Percentiles rank a stretch among this genome's conserved stretches.
Evolutionary conservation across 2,329 filamentous ascomycete genomes (phyloP).

Genomic region (Verticillium alfalfae): DNA sequence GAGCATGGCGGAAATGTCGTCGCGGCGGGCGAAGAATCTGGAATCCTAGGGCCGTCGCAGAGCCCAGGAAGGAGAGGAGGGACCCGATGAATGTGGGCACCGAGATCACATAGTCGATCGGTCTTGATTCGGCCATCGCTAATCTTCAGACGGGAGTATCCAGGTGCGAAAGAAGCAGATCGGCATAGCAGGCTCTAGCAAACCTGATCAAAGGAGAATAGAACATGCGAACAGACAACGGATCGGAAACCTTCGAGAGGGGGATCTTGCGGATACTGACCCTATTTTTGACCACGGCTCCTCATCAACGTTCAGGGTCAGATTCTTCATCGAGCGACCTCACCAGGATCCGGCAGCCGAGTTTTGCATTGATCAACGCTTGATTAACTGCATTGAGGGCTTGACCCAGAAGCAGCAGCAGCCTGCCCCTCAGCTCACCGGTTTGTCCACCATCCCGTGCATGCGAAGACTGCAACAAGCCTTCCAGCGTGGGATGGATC

Average conservation of each 20-base stretch:
- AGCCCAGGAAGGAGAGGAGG: conserved; percentile 7
- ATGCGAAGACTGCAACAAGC: not conserved
- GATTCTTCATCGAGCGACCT: not conserved
- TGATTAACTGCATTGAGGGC: not conserved
- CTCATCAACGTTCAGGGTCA: not conserved
- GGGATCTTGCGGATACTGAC: not conserved
- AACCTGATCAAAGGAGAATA: not conserved
- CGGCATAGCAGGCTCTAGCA: not conserved
- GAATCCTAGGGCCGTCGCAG: conserved; percentile 7
- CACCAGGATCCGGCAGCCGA: not conserved
- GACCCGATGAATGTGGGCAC: conserved; percentile 8
- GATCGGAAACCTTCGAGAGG: not conserved
- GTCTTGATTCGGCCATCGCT: conserved; percentile 1
- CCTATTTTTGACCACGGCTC: not conserved
- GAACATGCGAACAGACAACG: not conserved
- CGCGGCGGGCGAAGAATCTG: conserved; percentile 9
- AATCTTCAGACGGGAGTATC: conserved; percentile 4
- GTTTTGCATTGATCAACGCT: not conserved
- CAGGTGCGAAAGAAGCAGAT: not conserved
- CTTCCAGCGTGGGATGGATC: not conserved
- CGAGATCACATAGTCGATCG: conserved; percentile 5
- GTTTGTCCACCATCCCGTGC: not conserved
- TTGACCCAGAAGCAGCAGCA: not conserved
- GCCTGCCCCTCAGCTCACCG: not conserved
- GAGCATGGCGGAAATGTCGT: conserved; percentile 16